Percentiles rank a stretch among this genome's conserved stretches.
Conservation (phyloP, 2,329 filamentous ascomycete genomes). For the Capronia americana region DNA sequence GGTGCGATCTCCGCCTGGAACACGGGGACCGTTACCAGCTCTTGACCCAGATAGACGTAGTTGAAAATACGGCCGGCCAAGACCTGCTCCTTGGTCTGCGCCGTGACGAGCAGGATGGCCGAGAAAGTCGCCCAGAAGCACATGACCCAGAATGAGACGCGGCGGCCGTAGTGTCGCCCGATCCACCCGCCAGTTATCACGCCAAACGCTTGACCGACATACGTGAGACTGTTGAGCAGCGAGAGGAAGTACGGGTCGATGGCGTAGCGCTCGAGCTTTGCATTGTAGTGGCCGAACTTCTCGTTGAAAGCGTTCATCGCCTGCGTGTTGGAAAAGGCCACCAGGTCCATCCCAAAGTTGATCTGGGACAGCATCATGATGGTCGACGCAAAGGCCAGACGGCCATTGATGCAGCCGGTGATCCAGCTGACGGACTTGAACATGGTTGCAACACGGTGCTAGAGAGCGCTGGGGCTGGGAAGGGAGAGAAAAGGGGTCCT, state of each 20-base stretch:
- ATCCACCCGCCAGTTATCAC: slow-evolving; percentile 25
- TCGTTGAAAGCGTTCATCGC: slow-evolving; percentile 22
- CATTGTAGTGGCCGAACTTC: slow-evolving; percentile 19
- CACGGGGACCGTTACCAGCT: slow-evolving; percentile 25
- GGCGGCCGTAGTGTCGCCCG: slow-evolving; percentile 20
- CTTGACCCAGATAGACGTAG: slow-evolving; percentile 31
- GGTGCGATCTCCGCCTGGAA: slow-evolving; percentile 28
- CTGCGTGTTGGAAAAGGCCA: slow-evolving; percentile 21
- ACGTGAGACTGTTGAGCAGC: slow-evolving; percentile 25
- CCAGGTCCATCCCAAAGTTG: slow-evolving; percentile 27
- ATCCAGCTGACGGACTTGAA: background rate
- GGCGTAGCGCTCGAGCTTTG: slow-evolving; percentile 17
- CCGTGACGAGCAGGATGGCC: slow-evolving; percentile 23
- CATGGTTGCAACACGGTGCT: slow-evolving; percentile 3
- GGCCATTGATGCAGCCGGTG: slow-evolving; percentile 18
- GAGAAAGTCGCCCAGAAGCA: slow-evolving; percentile 23
- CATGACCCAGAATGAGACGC: slow-evolving; percentile 26
- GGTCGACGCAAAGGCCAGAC: slow-evolving; percentile 17
- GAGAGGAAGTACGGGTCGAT: slow-evolving; percentile 26
- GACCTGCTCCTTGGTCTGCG: slow-evolving; percentile 27
- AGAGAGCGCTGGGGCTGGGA: background rate
- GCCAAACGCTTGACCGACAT: slow-evolving; percentile 24
- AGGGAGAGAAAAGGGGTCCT: background rate
- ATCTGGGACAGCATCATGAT: slow-evolving; percentile 24
- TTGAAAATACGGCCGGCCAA: slow-evolving; percentile 26